Conservation (phyloP, 2,329 filamentous ascomycete genomes). For the Ceratocystis cubensis region DNA sequence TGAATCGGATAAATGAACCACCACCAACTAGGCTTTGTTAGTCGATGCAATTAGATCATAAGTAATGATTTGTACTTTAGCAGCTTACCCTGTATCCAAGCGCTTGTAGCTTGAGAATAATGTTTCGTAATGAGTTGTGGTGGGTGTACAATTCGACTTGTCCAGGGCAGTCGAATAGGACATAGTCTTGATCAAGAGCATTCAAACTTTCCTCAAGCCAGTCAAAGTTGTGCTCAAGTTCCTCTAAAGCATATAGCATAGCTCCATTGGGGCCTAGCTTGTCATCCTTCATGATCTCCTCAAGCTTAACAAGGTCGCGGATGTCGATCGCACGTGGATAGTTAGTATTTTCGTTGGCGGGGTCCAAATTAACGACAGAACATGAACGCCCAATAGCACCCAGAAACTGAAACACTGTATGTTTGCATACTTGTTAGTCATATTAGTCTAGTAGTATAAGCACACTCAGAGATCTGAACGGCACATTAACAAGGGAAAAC, state of each 20-base stretch:
- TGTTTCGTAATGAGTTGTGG: conserved; percentile 79
- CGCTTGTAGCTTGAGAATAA: conserved; percentile 84
- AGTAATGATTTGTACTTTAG: neutral
- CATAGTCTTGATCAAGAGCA: conserved; percentile 74
- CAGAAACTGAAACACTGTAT: conserved; percentile 85
- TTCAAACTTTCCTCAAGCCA: conserved; percentile 78
- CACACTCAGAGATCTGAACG: neutral
- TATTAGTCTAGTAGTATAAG: neutral
- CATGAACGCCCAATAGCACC: conserved; percentile 88
- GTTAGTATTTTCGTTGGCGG: conserved; percentile 83
- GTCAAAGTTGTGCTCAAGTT: conserved; percentile 85
- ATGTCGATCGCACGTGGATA: conserved; percentile 89
- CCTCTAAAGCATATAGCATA: conserved; percentile 84
- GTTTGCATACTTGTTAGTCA: neutral
- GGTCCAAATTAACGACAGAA: conserved; percentile 91
- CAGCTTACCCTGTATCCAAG: conserved; percentile 70
- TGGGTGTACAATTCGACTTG: conserved; percentile 97
- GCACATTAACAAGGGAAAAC: conserved; percentile 24
- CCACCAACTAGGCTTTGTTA: conserved; percentile 56
- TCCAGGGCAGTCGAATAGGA: conserved; percentile 91
- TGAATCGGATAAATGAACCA: conserved; percentile 85
- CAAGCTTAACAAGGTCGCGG: conserved; percentile 72
- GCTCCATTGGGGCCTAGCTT: conserved; percentile 84
- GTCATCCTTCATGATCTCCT: conserved; percentile 90
- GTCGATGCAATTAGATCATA: conserved; percentile 25